phyloP scores from a whole-genome alignment of 1,284 basidiomycete genomes.

The Pseudozyma tsukubaensis region DNA sequence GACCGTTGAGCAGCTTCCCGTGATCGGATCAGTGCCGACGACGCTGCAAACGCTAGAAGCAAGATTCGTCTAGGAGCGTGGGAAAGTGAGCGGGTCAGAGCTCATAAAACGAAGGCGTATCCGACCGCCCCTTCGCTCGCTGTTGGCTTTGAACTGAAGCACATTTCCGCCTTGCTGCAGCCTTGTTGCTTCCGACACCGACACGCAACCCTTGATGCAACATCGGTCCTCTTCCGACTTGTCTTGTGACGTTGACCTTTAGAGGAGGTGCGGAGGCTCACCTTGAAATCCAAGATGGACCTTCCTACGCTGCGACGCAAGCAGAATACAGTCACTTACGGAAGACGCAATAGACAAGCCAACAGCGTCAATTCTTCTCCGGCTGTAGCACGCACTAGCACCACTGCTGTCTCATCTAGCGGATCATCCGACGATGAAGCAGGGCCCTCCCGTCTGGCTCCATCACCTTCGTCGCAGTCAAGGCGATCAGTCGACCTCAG shows the following conservation, averaged over 20 bases:
- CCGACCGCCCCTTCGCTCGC: too few relatives aligned
- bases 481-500: not conserved
- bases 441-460: not conserved
- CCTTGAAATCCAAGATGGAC: conserved; percentile 25
- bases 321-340: conserved; percentile 31
- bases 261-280: not conserved
- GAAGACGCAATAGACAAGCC: conserved; percentile 21
- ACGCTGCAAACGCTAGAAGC: too few relatives aligned
- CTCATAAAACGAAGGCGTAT: too few relatives aligned
- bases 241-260: not conserved
- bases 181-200: too few relatives aligned
- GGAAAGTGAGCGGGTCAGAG: too few relatives aligned
- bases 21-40: too few relatives aligned
- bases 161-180: too few relatives aligned
- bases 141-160: not conserved
- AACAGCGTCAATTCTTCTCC: conserved; percentile 19
- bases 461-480: conserved; percentile 13
- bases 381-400: conserved; percentile 7
- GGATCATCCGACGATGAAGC: conserved; percentile 31
- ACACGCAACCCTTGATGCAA: not conserved
- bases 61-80: too few relatives aligned
- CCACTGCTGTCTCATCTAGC: conserved; percentile 7
- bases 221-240: not conserved
- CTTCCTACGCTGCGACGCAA: conserved; percentile 25
- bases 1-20: too few relatives aligned